Percentiles rank a stretch among this genome's conserved stretches.
Evolutionary conservation across 2,329 filamentous ascomycete genomes (phyloP).

Genomic region (Diaporthe eres): DNA sequence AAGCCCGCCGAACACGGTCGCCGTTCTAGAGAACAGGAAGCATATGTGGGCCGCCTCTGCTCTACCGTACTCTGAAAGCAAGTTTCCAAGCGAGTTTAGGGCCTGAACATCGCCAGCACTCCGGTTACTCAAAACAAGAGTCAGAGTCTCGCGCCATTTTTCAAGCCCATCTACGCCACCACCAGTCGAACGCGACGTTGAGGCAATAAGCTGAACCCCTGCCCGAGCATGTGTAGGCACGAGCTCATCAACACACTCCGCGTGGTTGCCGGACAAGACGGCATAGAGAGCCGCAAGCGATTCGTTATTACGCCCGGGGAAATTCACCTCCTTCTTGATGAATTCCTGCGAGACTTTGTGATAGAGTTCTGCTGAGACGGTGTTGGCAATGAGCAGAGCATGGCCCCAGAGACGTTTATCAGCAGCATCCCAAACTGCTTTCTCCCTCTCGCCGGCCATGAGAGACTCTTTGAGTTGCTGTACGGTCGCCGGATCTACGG

Average conservation of each 20-base stretch:
- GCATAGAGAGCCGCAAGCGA: slow-evolving; percentile 93
- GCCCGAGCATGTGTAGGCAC: slow-evolving; percentile 93
- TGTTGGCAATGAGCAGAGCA: slow-evolving; percentile 88
- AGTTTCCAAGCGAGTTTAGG: slow-evolving; percentile 82
- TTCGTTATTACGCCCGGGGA: slow-evolving; percentile 83
- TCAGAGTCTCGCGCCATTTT: slow-evolving; percentile 93
- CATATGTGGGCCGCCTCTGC: slow-evolving; percentile 95
- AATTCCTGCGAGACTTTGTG: slow-evolving; percentile 97
- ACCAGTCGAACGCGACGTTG: slow-evolving; percentile 65
- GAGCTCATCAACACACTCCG: slow-evolving; percentile 95
- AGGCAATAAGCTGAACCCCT: slow-evolving; percentile 91
- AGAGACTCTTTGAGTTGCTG: slow-evolving; percentile 81
- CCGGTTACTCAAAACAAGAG: slow-evolving; percentile 89
- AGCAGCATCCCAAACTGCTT: slow-evolving; percentile 92
- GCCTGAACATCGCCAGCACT: slow-evolving; percentile 84
- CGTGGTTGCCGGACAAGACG: slow-evolving; percentile 91
- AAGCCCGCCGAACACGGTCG: slow-evolving; percentile 81
- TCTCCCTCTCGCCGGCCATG: slow-evolving; percentile 86
- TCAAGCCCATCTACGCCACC: slow-evolving; percentile 85
- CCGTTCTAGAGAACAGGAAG: slow-evolving; percentile 85
- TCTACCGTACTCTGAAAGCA: slow-evolving; percentile 88
- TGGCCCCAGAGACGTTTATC: slow-evolving; percentile 97
- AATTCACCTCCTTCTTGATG: slow-evolving; percentile 93
- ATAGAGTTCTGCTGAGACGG: slow-evolving; percentile 85
- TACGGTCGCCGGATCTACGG: slow-evolving; percentile 77